These are phyloP conservation scores for Plantago major DNA, from an alignment of 257 asterid genomes.

Conservation along the genomic window DNA sequence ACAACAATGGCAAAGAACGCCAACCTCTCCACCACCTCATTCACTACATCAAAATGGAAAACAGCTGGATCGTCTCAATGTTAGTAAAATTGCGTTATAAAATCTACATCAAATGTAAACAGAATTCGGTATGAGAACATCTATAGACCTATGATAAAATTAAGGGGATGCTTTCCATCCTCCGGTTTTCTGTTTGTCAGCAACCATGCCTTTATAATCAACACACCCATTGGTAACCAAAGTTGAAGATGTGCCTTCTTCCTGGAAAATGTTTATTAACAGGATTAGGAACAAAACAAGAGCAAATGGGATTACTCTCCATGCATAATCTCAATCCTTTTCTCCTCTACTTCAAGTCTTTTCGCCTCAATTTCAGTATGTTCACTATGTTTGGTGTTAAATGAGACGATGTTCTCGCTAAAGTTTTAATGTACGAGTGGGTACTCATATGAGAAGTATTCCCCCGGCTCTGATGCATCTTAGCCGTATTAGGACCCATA, in stretches of 20 bases:
- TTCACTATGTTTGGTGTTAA: too few species aligned
- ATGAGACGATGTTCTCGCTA: too few species aligned
- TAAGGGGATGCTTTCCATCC: constrained; percentile 85
- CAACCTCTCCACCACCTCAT: constrained; percentile 77
- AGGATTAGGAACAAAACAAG: too few species aligned
- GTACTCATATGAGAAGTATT: too few species aligned
- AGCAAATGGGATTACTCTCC: too few species aligned
- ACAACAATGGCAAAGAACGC: constrained; percentile 75
- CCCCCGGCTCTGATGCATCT: too few species aligned
- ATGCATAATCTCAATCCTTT: too few species aligned
- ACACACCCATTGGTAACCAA: constrained; percentile 60
- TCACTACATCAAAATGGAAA: constrained; percentile 30
- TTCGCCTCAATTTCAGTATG: too few species aligned
- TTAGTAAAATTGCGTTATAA: not conserved
- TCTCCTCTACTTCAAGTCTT: too few species aligned
- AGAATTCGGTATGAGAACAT: not conserved
- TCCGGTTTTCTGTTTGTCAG: constrained; percentile 51
- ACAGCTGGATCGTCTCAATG: not conserved
- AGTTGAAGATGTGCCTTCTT: constrained; percentile 19
- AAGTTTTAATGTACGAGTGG: too few species aligned
- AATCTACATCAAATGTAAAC: not conserved
- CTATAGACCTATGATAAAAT: constrained; percentile 61
- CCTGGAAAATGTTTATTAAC: constrained; percentile 16
- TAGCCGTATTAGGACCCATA: too few species aligned
- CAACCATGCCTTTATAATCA: constrained; percentile 55